Base-by-base conservation (phyloP, 164 flowering plant species). In the Annona squamosa region DNA sequence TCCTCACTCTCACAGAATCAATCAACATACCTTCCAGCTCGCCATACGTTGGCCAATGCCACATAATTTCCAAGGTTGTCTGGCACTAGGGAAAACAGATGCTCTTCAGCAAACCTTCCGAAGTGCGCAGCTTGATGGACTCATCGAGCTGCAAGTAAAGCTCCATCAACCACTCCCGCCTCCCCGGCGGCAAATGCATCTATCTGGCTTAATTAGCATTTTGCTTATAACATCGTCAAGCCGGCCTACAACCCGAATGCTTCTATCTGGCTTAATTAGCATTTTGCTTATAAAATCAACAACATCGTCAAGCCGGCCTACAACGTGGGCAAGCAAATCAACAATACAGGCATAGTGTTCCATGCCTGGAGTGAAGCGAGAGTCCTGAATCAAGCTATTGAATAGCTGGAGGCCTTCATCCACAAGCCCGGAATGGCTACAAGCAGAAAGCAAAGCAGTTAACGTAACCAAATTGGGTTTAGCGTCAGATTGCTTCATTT, bases 341-440 rank as follows among this genome's bases (percentile, higher is more conserved):
- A 86, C 86, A 52, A 88, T 71, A 78, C 89, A 88, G 71, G 87
- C 75, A 71, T 64, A 83, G 26, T 88, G 91, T 69, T 85, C 89
- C 78, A 78, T 85, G 48, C 63, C 68, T 0, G 86, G 88, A n/a
- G 44, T 42, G 26, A 84, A 71, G 10, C 69, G 73, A 72, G 68
- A 81, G 44, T 85, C 80, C 42, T 3, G 70, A 41, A 6, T 73
- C 76, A 85, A 76, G 72, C 80, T 78, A 68, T 81, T n/a, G 72
- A 87, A 88, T 44, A 83, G 66, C n/a, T 83, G 48, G 1, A 85
- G 72, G 59, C 86, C 91, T 63, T 87, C 87, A 62, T 84, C 82
- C 41, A 86, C 81, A 44, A 87, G 82, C 72, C 91, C 91, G n/a
- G 88, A 82, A 74, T 88, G 89, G 78, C 83, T 85, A 77, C 90